These are phyloP conservation scores for Psophocarpus tetragonolobus DNA, from an alignment of 306 rosid genomes.

Conservation along the genomic window DNA sequence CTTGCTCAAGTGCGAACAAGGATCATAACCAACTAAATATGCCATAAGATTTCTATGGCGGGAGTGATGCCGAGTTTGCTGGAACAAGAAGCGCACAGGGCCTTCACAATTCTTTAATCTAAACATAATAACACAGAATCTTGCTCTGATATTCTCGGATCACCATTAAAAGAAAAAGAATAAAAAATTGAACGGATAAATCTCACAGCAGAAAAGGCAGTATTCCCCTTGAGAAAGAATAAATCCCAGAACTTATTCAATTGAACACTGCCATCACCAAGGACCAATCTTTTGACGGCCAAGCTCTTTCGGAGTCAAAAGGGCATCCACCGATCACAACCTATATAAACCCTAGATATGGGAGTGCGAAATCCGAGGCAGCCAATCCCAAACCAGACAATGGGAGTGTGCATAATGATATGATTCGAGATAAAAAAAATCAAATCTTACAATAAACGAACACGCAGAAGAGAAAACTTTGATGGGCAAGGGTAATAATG, in stretches of 20 bases:
- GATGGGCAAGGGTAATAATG: neutral
- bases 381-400: constrained; percentile 12
- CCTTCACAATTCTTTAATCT: constrained; percentile 40
- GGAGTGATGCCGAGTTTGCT: constrained; percentile 27
- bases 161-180: constrained; percentile 27
- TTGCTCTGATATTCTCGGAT: constrained; percentile 28
- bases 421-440: constrained; percentile 13
- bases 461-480: constrained; percentile 1
- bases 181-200: constrained; percentile 17
- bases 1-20: constrained; percentile 41
- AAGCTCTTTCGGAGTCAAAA: constrained; percentile 22
- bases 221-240: constrained; percentile 25
- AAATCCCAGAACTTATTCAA: constrained; percentile 9
- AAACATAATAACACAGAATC: constrained; percentile 50
- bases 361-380: neutral
- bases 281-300: constrained; percentile 18
- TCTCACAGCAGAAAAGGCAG: constrained; percentile 10
- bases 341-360: constrained; percentile 37
- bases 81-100: constrained; percentile 38
- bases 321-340: constrained; percentile 23
- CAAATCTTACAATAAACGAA: constrained; percentile 9
- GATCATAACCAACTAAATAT: constrained; percentile 37
- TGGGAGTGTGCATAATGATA: neutral
- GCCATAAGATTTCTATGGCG: constrained; percentile 37
- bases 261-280: constrained; percentile 25